phyloP scores from a whole-genome alignment of 2,329 filamentous ascomycete species.

The Stachybotrys chlorohalonatus region DNA sequence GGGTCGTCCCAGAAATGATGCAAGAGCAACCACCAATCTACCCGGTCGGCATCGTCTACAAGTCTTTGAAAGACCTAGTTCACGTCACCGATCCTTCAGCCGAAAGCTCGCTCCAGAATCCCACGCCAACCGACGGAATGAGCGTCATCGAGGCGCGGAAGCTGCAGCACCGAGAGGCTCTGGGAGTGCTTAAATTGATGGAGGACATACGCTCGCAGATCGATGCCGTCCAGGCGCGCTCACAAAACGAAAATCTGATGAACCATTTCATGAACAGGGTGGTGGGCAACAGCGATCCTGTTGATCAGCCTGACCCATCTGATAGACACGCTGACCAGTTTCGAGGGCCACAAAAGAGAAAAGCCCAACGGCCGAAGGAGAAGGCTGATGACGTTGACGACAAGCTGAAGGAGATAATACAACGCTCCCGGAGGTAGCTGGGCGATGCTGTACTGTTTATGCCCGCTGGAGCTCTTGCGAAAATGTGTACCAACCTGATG shows the following conservation, averaged over 20 bases:
- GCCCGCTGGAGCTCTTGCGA: no score
- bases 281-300: no score
- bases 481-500: no score
- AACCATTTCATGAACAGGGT: background rate
- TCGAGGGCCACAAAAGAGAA: no score
- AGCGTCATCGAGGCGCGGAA: constrained; percentile 2
- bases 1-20: constrained; percentile 50
- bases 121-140: constrained; percentile 1
- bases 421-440: no score
- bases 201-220: constrained; percentile 12
- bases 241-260: background rate
- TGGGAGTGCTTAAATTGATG: constrained; percentile 20
- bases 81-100: constrained; percentile 43
- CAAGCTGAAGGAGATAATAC: no score
- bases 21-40: constrained; percentile 41
- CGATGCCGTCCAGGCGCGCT: constrained; percentile 1
- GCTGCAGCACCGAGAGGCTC: constrained; percentile 20
- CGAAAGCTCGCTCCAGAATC: constrained; percentile 17
- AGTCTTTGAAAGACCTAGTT: constrained; percentile 45
- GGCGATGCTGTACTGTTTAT: no score
- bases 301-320: no score
- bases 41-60: constrained; percentile 32
- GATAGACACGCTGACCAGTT: no score
- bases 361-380: no score
- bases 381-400: no score